Percentiles rank a stretch among this genome's conserved stretches.
These are phyloP conservation scores for Zymoseptoria ardabiliae DNA, from an alignment of 2,329 filamentous ascomycete genomes.

Conservation along the genomic window DNA sequence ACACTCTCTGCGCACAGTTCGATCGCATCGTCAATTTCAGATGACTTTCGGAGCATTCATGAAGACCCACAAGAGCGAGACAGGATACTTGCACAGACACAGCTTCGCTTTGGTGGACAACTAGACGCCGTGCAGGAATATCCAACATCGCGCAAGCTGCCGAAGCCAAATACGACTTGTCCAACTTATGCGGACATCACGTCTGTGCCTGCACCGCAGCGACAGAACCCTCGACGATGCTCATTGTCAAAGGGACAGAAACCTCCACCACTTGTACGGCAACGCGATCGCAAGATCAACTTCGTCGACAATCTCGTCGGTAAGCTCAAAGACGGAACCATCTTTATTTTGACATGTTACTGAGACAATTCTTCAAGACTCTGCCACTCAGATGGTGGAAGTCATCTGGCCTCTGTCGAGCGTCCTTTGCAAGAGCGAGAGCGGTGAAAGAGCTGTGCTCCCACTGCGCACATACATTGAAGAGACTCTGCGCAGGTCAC, in stretches of 20 bases:
- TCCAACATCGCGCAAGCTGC: slow-evolving; percentile 3
- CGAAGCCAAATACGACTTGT: slow-evolving; percentile 11
- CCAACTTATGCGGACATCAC: slow-evolving; percentile 32
- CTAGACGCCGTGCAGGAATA: slow-evolving; percentile 5
- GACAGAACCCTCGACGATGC: slow-evolving; percentile 54
- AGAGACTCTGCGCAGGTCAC: slow-evolving; percentile 87
- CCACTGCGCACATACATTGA: slow-evolving; percentile 94
- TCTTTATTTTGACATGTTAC: slow-evolving; percentile 27
- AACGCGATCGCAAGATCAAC: slow-evolving; percentile 85
- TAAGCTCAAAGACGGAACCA: slow-evolving; percentile 50
- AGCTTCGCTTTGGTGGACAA: slow-evolving; percentile 11
- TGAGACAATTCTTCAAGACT: slow-evolving; percentile 57
- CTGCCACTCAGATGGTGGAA: slow-evolving; percentile 93
- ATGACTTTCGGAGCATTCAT: slow-evolving; percentile 46
- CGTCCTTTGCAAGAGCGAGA: slow-evolving; percentile 65
- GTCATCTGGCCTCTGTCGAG: slow-evolving; percentile 93
- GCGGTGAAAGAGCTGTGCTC: slow-evolving; percentile 66
- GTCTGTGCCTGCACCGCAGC: slow-evolving; percentile 53
- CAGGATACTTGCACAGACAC: slow-evolving; percentile 17
- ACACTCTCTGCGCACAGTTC: slow-evolving; percentile 37
- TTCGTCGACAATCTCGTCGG: slow-evolving; percentile 97
- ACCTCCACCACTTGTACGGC: slow-evolving; percentile 71
- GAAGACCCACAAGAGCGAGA: slow-evolving; percentile 24
- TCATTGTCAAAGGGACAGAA: slow-evolving; percentile 51
- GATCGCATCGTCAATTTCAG: slow-evolving; percentile 55